phyloP scores from a whole-genome alignment of 441 rosid genomes.

The Populus hybrid region DNA sequence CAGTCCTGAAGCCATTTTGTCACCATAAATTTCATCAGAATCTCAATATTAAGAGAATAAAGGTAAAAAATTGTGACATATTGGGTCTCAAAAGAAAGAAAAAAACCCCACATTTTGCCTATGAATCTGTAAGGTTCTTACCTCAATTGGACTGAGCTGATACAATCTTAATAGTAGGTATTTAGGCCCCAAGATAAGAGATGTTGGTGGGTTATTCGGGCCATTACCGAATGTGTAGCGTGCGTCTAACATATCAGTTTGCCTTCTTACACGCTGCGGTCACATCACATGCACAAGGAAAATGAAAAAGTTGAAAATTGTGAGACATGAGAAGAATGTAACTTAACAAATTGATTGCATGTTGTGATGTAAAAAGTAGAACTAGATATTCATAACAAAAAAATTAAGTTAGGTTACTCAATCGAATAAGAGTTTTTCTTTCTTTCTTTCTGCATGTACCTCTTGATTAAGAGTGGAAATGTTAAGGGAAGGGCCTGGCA shows the following conservation, averaged over 20 bases:
- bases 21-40: neutral
- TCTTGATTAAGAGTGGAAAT: slow-evolving; percentile 29
- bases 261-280: slow-evolving; percentile 17
- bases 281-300: neutral
- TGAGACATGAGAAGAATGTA: neutral
- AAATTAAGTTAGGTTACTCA: too few relatives aligned
- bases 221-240: slow-evolving; percentile 33
- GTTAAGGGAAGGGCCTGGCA: slow-evolving; percentile 52
- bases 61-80: too few relatives aligned
- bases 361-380: too few relatives aligned
- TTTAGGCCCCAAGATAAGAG: slow-evolving; percentile 35
- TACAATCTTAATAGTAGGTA: slow-evolving; percentile 30
- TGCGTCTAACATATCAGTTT: slow-evolving; percentile 34
- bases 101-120: too few relatives aligned
- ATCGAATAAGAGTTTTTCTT: too few relatives aligned
- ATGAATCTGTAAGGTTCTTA: neutral
- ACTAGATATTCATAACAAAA: too few relatives aligned
- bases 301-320: neutral
- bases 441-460: slow-evolving; percentile 22
- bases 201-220: slow-evolving; percentile 35
- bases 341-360: too few relatives aligned
- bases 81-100: too few relatives aligned
- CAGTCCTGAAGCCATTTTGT: neutral
- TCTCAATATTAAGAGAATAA: too few relatives aligned
- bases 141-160: slow-evolving; percentile 51